Evolutionary conservation across 306 rosid species (phyloP), one percentile per base, ranked within the genome.

Genomic region (Vicia faba): DNA sequence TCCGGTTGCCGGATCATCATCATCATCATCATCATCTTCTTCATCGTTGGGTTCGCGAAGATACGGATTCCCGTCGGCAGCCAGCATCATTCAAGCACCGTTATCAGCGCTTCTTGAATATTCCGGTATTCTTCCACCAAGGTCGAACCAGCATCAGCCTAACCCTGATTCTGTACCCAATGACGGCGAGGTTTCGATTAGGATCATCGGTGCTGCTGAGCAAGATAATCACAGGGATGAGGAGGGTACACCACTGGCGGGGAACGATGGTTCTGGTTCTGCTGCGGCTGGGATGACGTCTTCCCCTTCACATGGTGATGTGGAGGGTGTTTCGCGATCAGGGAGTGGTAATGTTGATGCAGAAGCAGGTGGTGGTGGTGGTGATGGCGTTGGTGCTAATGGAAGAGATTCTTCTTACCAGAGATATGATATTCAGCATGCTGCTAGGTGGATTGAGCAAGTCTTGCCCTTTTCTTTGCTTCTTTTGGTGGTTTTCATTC

Each of bases 401-500:
- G 85, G 82, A 57, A 89, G 99, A 82, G 99, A 95, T 71, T 90
- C 99, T 56, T 86, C 99, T 20, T 95, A 91, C 78, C 97, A 88
- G 73, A 86, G 99, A 77, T 95, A 95, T 11, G 99, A 95, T 64
- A 90, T 95, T 82, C 99, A 95, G 76, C 99, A 95, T 86, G 99
- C 91, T 11, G 96, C 99, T 44, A 80, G 95, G 84, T 87, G 99
- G 95, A 84, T 95, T 76, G 99, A 90, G 69, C 97, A 95, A 79
- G 85, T 90, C 15, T 82, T 95, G 62, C 97, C 99, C 14, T 90
- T 95, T 73, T 88, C 96, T 11, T 85, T 95, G 80, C 99, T 95
- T 64, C 86, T 90, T n/a, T 78, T 95, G 85, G 96, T 95, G 39
- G 97, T 95, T 65, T 95, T 95, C 84, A 88, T 95, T 50, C 88